These are phyloP conservation scores for Leptodermis oblonga DNA, from an alignment of 257 asterid genomes.

Conservation along the genomic window DNA sequence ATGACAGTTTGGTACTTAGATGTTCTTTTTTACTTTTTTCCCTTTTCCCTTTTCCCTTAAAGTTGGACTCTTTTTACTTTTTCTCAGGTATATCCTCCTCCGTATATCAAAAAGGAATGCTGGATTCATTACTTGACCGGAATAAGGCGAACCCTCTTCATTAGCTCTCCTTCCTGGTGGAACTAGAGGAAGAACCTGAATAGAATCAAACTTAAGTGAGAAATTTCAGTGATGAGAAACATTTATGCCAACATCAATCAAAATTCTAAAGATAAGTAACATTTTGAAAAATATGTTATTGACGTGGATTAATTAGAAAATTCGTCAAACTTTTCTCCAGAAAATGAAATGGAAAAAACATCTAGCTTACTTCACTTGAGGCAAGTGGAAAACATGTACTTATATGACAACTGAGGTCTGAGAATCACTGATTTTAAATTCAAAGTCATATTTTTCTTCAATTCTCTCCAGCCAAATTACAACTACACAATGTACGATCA, in stretches of 20 bases:
- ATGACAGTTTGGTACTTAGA: neutral
- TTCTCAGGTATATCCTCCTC: neutral
- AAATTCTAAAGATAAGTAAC: neutral
- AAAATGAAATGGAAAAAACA: too few species aligned
- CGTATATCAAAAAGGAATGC: neutral
- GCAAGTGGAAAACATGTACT: too few species aligned
- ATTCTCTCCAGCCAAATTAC: too few species aligned
- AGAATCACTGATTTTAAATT: too few species aligned
- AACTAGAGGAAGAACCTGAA: constrained; percentile 98
- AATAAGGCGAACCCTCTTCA: constrained; percentile 93
- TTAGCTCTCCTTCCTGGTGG: constrained; percentile 92
- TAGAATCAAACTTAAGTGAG: neutral
- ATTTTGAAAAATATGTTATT: neutral
- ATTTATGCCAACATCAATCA: neutral
- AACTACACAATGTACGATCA: too few species aligned
- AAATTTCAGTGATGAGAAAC: neutral
- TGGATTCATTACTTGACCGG: constrained; percentile 71
- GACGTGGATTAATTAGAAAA: neutral
- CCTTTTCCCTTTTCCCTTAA: neutral
- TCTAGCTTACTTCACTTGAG: too few species aligned
- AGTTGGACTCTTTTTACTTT: too few species aligned
- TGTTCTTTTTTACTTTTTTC: too few species aligned
- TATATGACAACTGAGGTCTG: too few species aligned
- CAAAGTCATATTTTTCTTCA: neutral
- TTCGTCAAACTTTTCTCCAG: neutral